Percentiles rank a stretch among this genome's conserved stretches.
Evolutionary conservation across 2,329 filamentous ascomycete genomes (phyloP).

Genomic region (Diaporthe aspalathi): DNA sequence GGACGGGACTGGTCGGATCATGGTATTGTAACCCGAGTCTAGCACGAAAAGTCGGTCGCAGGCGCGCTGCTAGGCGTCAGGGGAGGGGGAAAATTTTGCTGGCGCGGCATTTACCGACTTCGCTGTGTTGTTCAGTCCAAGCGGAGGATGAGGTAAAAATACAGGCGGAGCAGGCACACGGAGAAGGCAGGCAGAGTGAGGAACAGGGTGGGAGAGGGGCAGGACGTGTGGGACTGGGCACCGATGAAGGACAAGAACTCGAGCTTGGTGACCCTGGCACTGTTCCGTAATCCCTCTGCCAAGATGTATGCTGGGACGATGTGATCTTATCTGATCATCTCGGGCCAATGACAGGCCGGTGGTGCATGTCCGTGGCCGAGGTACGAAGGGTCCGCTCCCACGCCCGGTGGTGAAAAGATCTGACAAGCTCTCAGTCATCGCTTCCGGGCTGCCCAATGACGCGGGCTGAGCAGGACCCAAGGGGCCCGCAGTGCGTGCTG

Average conservation of each 20-base stretch:
- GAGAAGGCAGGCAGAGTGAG: too few relatives aligned
- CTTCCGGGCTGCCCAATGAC: conserved; percentile 21
- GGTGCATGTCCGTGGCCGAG: conserved; percentile 6
- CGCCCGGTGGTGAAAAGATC: conserved; percentile 31
- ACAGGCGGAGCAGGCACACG: conserved; percentile 12
- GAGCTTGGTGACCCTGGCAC: conserved; percentile 27
- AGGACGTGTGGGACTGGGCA: conserved; percentile 5
- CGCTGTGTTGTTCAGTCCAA: conserved; percentile 35
- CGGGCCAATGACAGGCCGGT: conserved; percentile 38
- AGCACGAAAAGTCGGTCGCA: conserved; percentile 5
- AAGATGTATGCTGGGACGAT: conserved; percentile 23
- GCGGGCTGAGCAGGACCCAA: background rate
- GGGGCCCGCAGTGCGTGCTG: conserved; percentile 22
- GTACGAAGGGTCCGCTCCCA: background rate
- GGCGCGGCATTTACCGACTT: conserved; percentile 34
- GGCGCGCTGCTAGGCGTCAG: conserved; percentile 1
- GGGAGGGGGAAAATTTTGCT: conserved; percentile 35
- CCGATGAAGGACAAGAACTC: conserved; percentile 26
- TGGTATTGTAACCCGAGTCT: conserved; percentile 22
- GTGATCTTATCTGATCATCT: conserved; percentile 46
- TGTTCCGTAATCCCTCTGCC: conserved; percentile 14
- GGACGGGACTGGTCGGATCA: conserved; percentile 11
- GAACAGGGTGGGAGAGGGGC: too few relatives aligned
- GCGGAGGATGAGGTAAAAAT: conserved; percentile 29
- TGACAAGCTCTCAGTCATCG: conserved; percentile 34